Conservation (phyloP, 371 early-diverging fungal species). For the Rhizomucor miehei region DNA sequence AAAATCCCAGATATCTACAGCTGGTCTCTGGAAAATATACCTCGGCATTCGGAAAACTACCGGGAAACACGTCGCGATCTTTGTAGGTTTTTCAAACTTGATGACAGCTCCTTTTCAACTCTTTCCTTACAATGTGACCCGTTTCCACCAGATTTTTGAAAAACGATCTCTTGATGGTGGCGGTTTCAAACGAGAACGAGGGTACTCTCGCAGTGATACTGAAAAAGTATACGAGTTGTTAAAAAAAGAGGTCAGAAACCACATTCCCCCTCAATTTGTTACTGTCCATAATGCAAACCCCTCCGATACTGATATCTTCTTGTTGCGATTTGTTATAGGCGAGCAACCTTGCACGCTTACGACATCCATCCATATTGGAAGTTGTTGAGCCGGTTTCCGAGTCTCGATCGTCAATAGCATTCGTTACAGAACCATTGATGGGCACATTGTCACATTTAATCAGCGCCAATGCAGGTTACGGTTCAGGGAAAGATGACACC, state of each 20-base stretch:
- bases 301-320: too few relatives aligned
- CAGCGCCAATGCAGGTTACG: constrained; percentile 51
- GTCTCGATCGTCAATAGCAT: constrained; percentile 68
- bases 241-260: constrained; percentile 57
- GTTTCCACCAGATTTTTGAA: constrained; percentile 74
- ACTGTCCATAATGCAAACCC: too few relatives aligned
- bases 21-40: constrained; percentile 68
- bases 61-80: constrained; percentile 59
- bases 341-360: constrained; percentile 72
- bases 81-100: constrained; percentile 41
- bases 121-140: too few relatives aligned
- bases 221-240: constrained; percentile 59
- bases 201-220: constrained; percentile 48
- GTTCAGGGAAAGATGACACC: constrained; percentile 29
- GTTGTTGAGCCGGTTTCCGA: constrained; percentile 83
- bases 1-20: constrained; percentile 53
- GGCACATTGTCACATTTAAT: constrained; percentile 68
- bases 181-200: constrained; percentile 47
- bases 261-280: too few relatives aligned
- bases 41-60: constrained; percentile 60
- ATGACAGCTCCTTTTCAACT: constrained; percentile 2
- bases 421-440: constrained; percentile 78
- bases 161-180: constrained; percentile 66
- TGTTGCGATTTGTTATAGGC: constrained; percentile 37
- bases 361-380: constrained; percentile 82